Percentiles rank a stretch among this genome's conserved stretches.
These are phyloP conservation scores for Cornus kousa DNA, from an alignment of 148 eudicot species.

Conservation along the genomic window DNA sequence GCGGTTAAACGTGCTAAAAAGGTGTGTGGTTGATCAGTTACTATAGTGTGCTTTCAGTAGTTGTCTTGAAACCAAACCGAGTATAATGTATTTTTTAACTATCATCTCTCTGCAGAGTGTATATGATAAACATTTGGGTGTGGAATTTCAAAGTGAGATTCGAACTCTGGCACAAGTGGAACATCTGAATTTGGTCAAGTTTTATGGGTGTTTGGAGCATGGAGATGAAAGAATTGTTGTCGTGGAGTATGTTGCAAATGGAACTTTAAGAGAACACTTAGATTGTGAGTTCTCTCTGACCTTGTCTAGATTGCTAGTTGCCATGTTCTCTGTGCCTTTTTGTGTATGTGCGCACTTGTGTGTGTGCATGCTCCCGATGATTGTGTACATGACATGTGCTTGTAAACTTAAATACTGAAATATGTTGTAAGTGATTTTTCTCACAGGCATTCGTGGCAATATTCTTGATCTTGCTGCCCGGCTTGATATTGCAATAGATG, in stretches of 20 bases:
- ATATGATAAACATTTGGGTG: constrained; percentile 54
- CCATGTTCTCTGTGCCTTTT: background rate
- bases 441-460: constrained; percentile 53
- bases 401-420: background rate
- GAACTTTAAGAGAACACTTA: constrained; percentile 84
- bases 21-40: constrained; percentile 30
- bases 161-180: constrained; percentile 57
- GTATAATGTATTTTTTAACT: background rate
- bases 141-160: constrained; percentile 68
- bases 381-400: background rate
- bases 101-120: constrained; percentile 35
- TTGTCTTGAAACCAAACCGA: background rate
- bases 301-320: background rate
- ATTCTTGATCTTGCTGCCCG: constrained; percentile 62
- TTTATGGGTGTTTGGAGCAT: constrained; percentile 66
- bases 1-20: constrained; percentile 90
- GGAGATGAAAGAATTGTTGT: constrained; percentile 71
- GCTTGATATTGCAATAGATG: constrained; percentile 80
- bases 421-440: background rate
- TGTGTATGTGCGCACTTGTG: background rate
- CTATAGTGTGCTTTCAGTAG: background rate
- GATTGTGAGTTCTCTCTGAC: constrained; percentile 51
- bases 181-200: constrained; percentile 74
- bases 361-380: background rate
- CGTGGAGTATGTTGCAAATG: constrained; percentile 87